phyloP scores from a whole-genome alignment of 768 basidiomycete genomes.

The Boletus subcaerulescens region DNA sequence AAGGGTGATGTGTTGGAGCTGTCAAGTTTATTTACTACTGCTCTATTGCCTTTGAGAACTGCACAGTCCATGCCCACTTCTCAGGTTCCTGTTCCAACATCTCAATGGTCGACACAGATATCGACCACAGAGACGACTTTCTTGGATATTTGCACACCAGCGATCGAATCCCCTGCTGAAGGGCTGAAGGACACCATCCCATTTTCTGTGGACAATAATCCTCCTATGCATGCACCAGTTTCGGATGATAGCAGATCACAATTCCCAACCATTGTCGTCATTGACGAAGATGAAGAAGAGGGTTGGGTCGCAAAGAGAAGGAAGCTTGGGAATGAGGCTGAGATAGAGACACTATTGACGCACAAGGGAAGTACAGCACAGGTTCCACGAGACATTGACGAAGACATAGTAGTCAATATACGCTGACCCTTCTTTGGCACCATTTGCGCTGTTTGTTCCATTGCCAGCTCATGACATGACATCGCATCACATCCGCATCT shows the following conservation, averaged over 20 bases:
- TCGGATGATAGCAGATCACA: conserved; percentile 23
- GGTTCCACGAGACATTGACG: conserved; percentile 17
- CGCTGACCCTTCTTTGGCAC: conserved; percentile 15
- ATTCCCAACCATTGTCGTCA: conserved; percentile 58
- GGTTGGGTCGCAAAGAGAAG: conserved; percentile 58
- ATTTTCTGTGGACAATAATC: conserved; percentile 15
- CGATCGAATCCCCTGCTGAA: not conserved
- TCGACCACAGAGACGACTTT: not conserved
- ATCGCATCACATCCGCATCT: conserved; percentile 18
- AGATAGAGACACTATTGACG: not conserved
- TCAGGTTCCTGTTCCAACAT: not conserved
- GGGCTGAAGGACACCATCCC: conserved; percentile 19
- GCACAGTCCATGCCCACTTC: conserved; percentile 8
- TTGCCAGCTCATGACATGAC: conserved; percentile 2
- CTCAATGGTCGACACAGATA: not conserved
- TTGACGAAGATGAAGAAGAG: conserved; percentile 51
- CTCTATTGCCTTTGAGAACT: conserved; percentile 34
- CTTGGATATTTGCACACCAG: conserved; percentile 13
- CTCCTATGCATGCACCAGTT: conserved; percentile 36
- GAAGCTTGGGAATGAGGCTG: conserved; percentile 24
- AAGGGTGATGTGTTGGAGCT: conserved; percentile 32
- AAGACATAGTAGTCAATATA: conserved; percentile 31
- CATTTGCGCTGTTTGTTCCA: not conserved
- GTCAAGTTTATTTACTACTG: conserved; percentile 45
- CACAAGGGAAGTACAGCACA: not conserved